These are phyloP conservation scores for Emmonsiellopsis sp. DNA, from an alignment of 2,329 filamentous ascomycete genomes.

Conservation along the genomic window DNA sequence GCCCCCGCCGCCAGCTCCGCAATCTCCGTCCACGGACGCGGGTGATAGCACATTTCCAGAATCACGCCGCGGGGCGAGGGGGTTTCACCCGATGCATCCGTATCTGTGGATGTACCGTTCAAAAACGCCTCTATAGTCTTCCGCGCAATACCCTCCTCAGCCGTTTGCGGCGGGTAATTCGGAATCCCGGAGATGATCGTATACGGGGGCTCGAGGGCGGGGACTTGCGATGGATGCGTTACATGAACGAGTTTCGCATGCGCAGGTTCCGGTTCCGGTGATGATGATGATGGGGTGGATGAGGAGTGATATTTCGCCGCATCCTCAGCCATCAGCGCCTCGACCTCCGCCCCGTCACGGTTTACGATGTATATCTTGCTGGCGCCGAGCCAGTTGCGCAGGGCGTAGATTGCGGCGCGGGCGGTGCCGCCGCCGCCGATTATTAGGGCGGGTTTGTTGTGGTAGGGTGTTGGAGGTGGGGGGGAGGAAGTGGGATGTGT, in stretches of 20 bases:
- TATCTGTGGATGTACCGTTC: background rate
- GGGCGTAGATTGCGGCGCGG: constrained; percentile 66
- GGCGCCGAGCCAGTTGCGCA: constrained; percentile 60
- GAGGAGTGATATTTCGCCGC: constrained; percentile 46
- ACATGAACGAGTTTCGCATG: background rate
- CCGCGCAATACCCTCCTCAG: constrained; percentile 53
- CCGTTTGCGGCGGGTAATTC: constrained; percentile 60
- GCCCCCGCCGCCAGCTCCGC: constrained; percentile 50
- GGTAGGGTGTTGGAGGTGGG: no score
- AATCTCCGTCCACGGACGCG: constrained; percentile 58
- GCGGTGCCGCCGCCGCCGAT: constrained; percentile 72
- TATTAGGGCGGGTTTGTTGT: constrained; percentile 55
- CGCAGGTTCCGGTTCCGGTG: no score
- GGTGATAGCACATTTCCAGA: constrained; percentile 79
- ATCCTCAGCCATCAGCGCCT: constrained; percentile 54
- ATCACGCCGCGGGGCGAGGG: constrained; percentile 41
- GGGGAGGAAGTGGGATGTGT: no score
- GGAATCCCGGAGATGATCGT: constrained; percentile 68
- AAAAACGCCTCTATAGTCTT: constrained; percentile 39
- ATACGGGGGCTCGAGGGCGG: constrained; percentile 43
- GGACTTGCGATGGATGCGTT: constrained; percentile 12
- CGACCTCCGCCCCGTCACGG: constrained; percentile 59
- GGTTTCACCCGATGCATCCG: no score
- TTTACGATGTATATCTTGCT: constrained; percentile 69
- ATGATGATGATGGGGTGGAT: constrained; percentile 56